Base-by-base conservation (phyloP, 805 yeast species). In the Metschnikowia amazonensis region DNA sequence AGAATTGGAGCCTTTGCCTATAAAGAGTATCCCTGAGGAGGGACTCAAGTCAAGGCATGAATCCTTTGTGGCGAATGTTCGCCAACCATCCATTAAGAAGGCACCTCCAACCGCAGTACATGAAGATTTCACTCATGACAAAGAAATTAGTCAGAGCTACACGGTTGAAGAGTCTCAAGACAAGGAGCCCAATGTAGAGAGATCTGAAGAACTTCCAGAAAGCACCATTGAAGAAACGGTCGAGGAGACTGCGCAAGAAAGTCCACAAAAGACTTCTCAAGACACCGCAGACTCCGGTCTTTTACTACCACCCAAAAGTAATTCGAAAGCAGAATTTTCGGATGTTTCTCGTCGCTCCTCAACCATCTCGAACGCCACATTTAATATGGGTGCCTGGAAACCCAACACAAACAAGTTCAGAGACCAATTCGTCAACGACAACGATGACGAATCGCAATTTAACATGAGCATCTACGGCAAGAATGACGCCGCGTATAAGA, bases 361-460 rank as follows among this genome's bases (percentile, higher is more conserved):
- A 1, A 62, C 72, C 8, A 59, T 62, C 59, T 47, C 52, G 20
- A 46, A 41, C 8, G 43, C 42, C n/a, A 70, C 70, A 2, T 60
- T 77, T 35, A 74, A 69, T 46, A 65, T 77, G 64, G 82, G 81
- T 2, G 64, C 64, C 23, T 81, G 86, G 86, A 74, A 72, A 56
- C 85, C 85, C 2, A 76, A 80, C 53, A 80, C 84, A 7, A 67
- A 64, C 27, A 65, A 64, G 32, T 76, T 60, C 56, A 63, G 81
- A 43, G 80, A 75, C 47, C 72, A 71, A 43, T 76, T 76, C 45
- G 75, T 76, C 34, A 65, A 62, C 50, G 75, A 68, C 43, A 66
- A 66, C 36, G 75, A 70, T 36, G 70, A 69, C 41, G 76, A 65
- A 52, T 70, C 59, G 1, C 55, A 50, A 11, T 48, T 54, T 48